Conservation (phyloP, 768 basidiomycete genomes). For the Dacryopinax spathularia region DNA sequence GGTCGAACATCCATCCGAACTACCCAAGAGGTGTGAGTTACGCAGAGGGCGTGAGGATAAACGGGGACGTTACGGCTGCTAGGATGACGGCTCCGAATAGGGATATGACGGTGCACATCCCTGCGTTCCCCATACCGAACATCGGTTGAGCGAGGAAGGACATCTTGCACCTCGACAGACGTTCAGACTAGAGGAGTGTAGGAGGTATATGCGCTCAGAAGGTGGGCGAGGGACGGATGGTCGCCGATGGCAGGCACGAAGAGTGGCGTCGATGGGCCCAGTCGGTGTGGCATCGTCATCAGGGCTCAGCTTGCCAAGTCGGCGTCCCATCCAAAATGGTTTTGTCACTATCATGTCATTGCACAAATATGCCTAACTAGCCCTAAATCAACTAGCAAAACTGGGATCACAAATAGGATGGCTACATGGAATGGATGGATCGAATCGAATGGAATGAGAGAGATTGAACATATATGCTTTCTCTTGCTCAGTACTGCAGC, state of each 20-base stretch:
- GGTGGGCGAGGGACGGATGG: no score
- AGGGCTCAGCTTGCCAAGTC: no score
- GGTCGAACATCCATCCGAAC: constrained; percentile 10
- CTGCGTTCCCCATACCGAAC: constrained; percentile 9
- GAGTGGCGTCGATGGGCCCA: no score
- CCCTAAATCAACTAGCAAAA: neutral
- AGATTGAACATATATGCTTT: neutral
- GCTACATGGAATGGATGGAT: neutral
- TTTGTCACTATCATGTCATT: no score
- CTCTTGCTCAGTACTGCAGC: constrained; percentile 18
- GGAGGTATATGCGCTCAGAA: no score
- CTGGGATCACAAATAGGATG: neutral
- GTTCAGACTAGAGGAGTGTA: no score
- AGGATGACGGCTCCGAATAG: constrained; percentile 25
- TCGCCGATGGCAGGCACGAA: no score
- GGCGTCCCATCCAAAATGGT: no score
- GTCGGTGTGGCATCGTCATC: neutral
- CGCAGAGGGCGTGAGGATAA: neutral
- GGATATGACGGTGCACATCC: constrained; percentile 22
- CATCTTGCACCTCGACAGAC: no score
- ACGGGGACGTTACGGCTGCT: constrained; percentile 15
- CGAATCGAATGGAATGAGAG: constrained; percentile 1
- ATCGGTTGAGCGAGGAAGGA: constrained; percentile 7
- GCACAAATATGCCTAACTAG: neutral
- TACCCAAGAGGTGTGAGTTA: no score